Percentiles rank a stretch among this genome's conserved stretches.
phyloP scores from a whole-genome alignment of 2,329 filamentous ascomycete species.

The Plenodomus lindquistii region DNA sequence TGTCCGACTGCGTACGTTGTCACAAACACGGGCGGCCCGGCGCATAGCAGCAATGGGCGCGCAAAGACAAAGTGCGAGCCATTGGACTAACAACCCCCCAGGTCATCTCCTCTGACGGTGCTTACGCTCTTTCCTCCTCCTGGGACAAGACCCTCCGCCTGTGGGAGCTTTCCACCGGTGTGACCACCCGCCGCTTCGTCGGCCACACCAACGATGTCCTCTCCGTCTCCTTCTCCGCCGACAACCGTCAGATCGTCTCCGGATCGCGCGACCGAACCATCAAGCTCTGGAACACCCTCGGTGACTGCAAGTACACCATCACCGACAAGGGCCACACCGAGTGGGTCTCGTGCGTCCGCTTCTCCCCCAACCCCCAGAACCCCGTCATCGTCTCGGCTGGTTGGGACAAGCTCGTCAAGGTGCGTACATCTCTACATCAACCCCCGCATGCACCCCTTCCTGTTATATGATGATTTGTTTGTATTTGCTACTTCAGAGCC shows the following conservation, averaged over 20 bases:
- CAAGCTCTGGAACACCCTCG: constrained; percentile 99
- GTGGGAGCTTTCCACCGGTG: constrained; percentile 97
- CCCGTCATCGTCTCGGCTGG: constrained; percentile 97
- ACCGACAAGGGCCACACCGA: constrained; percentile 99
- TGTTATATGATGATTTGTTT: constrained; percentile 85
- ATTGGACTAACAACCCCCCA: constrained; percentile 51
- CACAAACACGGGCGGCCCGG: constrained; percentile 9
- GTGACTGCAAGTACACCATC: constrained; percentile 99
- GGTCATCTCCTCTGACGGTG: constrained; percentile 99
- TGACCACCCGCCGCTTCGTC: constrained; percentile 96
- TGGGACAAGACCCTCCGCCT: constrained; percentile 99
- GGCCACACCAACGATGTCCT: constrained; percentile 99
- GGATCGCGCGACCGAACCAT: constrained; percentile 97
- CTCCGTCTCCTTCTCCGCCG: constrained; percentile 99
- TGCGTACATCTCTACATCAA: constrained; percentile 57
- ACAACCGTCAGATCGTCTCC: constrained; percentile 99
- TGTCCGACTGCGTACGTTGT: constrained; percentile 95
- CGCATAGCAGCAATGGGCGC: constrained; percentile 27
- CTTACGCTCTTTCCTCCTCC: constrained; percentile 96
- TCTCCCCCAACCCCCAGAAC: constrained; percentile 99
- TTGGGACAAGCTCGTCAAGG: constrained; percentile 99
- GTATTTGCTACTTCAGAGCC: constrained; percentile 99
- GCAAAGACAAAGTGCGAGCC: constrained; percentile 20
- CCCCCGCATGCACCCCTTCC: not conserved
- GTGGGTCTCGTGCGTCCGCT: constrained; percentile 99